Base-by-base conservation (phyloP, 2,329 filamentous ascomycete species). In the Aureobasidium melanogenum region DNA sequence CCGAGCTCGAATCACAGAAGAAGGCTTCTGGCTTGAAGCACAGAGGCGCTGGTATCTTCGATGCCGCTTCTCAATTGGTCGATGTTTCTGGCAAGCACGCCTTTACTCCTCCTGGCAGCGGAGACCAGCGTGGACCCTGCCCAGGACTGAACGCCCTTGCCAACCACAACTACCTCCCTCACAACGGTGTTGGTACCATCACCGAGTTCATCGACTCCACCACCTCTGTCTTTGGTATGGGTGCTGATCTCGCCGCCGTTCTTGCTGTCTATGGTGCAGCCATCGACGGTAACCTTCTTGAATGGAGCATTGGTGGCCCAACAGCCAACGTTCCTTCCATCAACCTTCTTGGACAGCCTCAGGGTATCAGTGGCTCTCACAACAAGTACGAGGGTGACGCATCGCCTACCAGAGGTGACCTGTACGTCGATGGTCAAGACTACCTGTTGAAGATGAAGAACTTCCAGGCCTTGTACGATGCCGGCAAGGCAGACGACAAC, bases 361-460 rank as follows among this genome's bases (percentile, higher is more conserved):
- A 66, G 54, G 69, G 69, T 43, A 63, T 70, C 51, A 63, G 61
- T 32, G 64, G 64, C 12, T 67, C 67, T 28, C 72, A 74, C 64
- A 68, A 68, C 65, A 70, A 72, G 60, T 74, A 73, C 61, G 73
- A 75, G 63, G 54, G 63, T 32, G 73, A 75, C 56, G 66, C 61
- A 9, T 72, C 69, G 17, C 71, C 72, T 1, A 65, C 67, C 17
- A 66, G 69, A 34, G 67, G 64, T 48, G 71, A 74, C 57, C 50
- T 73, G n/a, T 69, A 69, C 59, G n/a, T 63, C 36, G 66, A 70
- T 1, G 69, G 69, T 43, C 65, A 70, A 63, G 65, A 70, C 50
- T 69, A 66, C 62, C 64, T 65, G 15, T 63, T 67, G 17, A 46
- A 64, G 51, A 39, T 68, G 47, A 30, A 58, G 19, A 66, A 70